Evolutionary conservation across 1,139 yeast species (phyloP).

Genomic region (Pichia sp.): DNA sequence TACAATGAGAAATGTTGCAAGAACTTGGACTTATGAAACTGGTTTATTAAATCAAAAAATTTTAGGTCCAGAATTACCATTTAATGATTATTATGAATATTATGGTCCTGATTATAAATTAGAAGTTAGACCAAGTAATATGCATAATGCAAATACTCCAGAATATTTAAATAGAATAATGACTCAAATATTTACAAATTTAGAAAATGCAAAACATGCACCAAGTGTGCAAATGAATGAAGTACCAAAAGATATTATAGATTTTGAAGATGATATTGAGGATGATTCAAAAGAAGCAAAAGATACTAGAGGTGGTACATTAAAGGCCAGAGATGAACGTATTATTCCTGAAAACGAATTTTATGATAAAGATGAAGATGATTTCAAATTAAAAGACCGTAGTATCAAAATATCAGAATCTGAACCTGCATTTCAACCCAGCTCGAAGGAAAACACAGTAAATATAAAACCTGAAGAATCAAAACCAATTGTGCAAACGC

Average conservation of each 20-base stretch:
- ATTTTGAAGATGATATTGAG: constrained; percentile 69
- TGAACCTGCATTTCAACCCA: neutral
- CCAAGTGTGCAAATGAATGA: constrained; percentile 92
- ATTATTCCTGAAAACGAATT: constrained; percentile 63
- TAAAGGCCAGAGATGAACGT: constrained; percentile 69
- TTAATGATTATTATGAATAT: constrained; percentile 93
- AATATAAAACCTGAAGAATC: no score
- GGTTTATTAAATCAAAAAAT: constrained; percentile 77
- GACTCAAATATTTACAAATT: constrained; percentile 67
- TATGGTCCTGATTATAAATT: constrained; percentile 93
- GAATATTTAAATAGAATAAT: constrained; percentile 85
- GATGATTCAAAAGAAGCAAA: constrained; percentile 68
- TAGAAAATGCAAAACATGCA: constrained; percentile 86
- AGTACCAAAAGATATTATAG: constrained; percentile 83
- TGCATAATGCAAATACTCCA: constrained; percentile 94
- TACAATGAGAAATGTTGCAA: constrained; percentile 89
- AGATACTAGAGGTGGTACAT: constrained; percentile 90
- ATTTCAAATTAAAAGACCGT: constrained; percentile 25
- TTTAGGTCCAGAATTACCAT: constrained; percentile 80
- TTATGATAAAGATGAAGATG: constrained; percentile 56
- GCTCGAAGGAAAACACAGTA: no score
- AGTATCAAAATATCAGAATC: neutral
- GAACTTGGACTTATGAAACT: constrained; percentile 93
- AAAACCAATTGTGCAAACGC: no score
- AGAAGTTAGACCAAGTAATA: constrained; percentile 91